Evolutionary conservation across 2,329 filamentous ascomycete species (phyloP).

Genomic region (Fusarium abutilonis): DNA sequence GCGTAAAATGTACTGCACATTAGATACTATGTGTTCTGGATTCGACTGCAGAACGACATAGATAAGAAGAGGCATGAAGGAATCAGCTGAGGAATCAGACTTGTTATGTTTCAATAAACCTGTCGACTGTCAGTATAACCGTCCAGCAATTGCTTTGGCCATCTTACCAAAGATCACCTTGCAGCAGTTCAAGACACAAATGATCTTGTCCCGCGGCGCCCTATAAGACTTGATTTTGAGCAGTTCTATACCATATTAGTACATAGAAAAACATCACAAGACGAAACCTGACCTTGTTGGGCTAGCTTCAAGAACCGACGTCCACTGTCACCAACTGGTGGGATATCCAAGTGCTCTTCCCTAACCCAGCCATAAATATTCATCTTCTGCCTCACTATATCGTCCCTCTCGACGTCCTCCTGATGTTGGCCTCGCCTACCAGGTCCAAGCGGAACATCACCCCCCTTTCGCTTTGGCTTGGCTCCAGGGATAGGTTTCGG

Average conservation of each 20-base stretch:
- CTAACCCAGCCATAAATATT: slow-evolving; percentile 95
- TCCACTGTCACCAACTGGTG: slow-evolving; percentile 83
- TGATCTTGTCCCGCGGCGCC: slow-evolving; percentile 97
- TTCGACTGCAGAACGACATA: slow-evolving; percentile 96
- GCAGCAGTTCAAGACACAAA: slow-evolving; percentile 97
- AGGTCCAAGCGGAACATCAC: slow-evolving; percentile 75
- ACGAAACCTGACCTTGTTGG: slow-evolving; percentile 73
- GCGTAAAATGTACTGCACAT: slow-evolving; percentile 96
- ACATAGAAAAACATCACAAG: slow-evolving; percentile 4
- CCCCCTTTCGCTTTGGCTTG: slow-evolving; percentile 73
- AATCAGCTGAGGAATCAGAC: slow-evolving; percentile 93
- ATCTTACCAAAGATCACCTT: slow-evolving; percentile 93
- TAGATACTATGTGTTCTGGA: slow-evolving; percentile 93
- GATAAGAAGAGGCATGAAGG: slow-evolving; percentile 93
- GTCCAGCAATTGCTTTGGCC: not conserved
- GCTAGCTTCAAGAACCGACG: slow-evolving; percentile 88
- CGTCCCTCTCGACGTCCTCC: slow-evolving; percentile 95
- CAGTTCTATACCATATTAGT: slow-evolving; percentile 69
- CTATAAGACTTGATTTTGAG: slow-evolving; percentile 97
- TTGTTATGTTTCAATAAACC: slow-evolving; percentile 91
- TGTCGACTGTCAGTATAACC: slow-evolving; percentile 47
- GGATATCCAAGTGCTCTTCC: slow-evolving; percentile 94
- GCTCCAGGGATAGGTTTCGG: slow-evolving; percentile 77
- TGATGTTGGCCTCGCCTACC: slow-evolving; percentile 96
- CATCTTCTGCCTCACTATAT: slow-evolving; percentile 95